Evolutionary conservation across 2,329 filamentous ascomycete genomes (phyloP).

Genomic region (Rhynchosporium secalis): DNA sequence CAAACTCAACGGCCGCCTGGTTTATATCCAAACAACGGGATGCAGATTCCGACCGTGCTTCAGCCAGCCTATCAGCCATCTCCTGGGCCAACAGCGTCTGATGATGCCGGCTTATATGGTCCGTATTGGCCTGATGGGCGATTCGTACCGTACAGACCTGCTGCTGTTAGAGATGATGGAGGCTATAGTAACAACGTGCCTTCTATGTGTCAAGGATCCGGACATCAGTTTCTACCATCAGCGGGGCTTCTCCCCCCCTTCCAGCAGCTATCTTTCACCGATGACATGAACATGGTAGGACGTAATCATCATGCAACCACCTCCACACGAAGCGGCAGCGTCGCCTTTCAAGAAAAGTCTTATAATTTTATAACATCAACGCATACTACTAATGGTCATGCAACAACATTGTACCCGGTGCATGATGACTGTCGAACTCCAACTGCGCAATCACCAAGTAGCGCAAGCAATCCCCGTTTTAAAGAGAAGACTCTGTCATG

Average conservation of each 20-base stretch:
- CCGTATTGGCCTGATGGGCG: constrained; percentile 66
- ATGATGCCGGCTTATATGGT: constrained; percentile 56
- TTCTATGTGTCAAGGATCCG: constrained; percentile 19
- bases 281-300: constrained; percentile 20
- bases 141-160: constrained; percentile 53
- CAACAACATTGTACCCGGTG: constrained; percentile 15
- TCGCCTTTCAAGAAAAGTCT: constrained; percentile 13
- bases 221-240: constrained; percentile 19
- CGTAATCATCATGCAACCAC: constrained; percentile 13
- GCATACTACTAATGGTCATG: constrained; percentile 15
- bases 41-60: constrained; percentile 57
- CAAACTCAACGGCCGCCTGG: constrained; percentile 30
- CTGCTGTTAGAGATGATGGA: constrained; percentile 55
- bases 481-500: constrained; percentile 68
- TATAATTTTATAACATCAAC: constrained; percentile 11
- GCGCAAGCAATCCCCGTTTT: constrained; percentile 49
- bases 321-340: constrained; percentile 11
- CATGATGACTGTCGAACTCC: constrained; percentile 31
- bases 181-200: constrained; percentile 33
- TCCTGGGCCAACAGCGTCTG: constrained; percentile 58
- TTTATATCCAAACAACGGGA: constrained; percentile 42
- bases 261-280: constrained; percentile 16
- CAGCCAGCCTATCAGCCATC: constrained; percentile 59
- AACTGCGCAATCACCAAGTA: constrained; percentile 30
- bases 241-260: constrained; percentile 23